phyloP scores from a whole-genome alignment of 208 protist genomes.

The Tetramitus jugosus region DNA sequence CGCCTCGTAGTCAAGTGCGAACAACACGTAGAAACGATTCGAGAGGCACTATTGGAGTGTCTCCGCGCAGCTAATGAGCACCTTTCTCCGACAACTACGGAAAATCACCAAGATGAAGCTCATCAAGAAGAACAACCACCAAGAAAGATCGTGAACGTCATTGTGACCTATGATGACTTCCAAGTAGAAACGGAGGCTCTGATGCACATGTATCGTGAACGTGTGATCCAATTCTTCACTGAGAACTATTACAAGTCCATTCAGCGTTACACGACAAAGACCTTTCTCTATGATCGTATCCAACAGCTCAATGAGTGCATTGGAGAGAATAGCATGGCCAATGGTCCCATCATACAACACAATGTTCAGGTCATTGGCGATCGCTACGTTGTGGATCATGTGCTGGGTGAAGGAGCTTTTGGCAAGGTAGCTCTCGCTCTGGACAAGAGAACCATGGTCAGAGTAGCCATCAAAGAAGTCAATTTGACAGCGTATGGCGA shows the following conservation, averaged over 20 bases:
- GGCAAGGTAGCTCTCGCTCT: not conserved
- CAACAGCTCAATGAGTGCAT: not conserved
- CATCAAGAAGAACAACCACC: too few relatives aligned
- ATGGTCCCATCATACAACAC: not conserved
- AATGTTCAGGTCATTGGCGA: too few relatives aligned
- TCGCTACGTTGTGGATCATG: not conserved
- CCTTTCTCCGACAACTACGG: too few relatives aligned
- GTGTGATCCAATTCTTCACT: not conserved
- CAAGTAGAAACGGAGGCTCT: not conserved
- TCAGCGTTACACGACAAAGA: not conserved
- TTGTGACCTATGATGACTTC: not conserved
- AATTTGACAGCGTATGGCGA: not conserved
- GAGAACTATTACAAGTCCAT: not conserved
- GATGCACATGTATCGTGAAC: not conserved
- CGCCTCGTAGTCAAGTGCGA: too few relatives aligned
- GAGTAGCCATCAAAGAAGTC: not conserved
- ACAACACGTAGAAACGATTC: too few relatives aligned
- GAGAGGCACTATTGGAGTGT: too few relatives aligned
- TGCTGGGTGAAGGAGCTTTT: not conserved
- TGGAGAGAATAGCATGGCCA: not conserved
- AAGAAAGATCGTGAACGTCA: too few relatives aligned
- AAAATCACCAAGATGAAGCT: too few relatives aligned
- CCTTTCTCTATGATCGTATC: not conserved
- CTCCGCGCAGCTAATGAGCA: too few relatives aligned
- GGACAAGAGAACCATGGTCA: not conserved